Evolutionary conservation across 164 flowering plant genomes (phyloP), one percentile per base, ranked within the genome.

Genomic region (Platanus orientalis): DNA sequence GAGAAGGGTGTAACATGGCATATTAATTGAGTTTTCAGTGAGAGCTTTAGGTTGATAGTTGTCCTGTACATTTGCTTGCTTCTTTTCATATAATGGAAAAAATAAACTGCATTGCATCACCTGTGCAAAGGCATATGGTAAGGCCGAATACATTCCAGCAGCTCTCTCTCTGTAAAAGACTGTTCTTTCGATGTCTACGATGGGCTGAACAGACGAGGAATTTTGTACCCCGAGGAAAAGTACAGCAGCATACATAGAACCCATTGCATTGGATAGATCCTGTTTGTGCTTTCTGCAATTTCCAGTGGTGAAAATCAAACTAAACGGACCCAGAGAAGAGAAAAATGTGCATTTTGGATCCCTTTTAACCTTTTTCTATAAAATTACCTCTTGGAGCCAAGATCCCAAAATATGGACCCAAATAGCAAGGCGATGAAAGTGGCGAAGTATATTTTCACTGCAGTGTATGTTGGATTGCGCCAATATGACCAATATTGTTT

Each of bases 141-240:
- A 13, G 19, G 49, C 49, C 4, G 49, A 45, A 45, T 45, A 45
- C 49, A 45, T 45, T 17, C 49, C 49, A 45, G 49, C 49, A 16
- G 49, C 49, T 17, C 49, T 45, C 20, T 45, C 49, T 45, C 49
- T 45, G 16, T 45, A 45, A 45, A 45, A 45, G 3, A 45, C 49
- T 13, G 49, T 45, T 17, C 49, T 17, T 16, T 45, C 49, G 1
- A 45, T 19, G 0, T 17, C 16, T 16, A 45, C 49, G 19, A 45
- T 19, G 12, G 49, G 49, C 49, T 45, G 49, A 14, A 45, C 49
- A 13, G 49, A 45, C 2, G 19, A 2, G 3, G 49, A 17, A 45
- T 45, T 45, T 45, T 45, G 49, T 45, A 45, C 5, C 49, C 49
- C 49, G 16, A 45, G 49, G n/a, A 49, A 49, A 23, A 49, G 53